Conservation (phyloP, 2,329 filamentous ascomycete genomes). For the Emergomyces africanus region DNA sequence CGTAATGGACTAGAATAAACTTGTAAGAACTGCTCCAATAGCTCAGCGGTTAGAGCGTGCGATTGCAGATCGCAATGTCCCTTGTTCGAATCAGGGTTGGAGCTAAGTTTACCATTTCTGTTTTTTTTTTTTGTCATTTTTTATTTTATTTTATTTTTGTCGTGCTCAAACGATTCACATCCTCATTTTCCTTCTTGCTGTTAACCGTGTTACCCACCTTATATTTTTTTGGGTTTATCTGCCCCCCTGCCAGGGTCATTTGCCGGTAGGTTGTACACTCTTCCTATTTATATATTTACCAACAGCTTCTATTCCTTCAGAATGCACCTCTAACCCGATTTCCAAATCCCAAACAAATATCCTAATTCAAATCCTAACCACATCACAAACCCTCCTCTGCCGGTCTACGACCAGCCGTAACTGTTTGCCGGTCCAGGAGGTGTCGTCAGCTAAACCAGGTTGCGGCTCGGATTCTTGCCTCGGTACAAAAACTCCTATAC, state of each 20-base stretch:
- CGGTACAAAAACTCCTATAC: slow-evolving; percentile 42
- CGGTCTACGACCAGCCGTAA: slow-evolving; percentile 49
- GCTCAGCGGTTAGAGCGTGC: slow-evolving; percentile 4
- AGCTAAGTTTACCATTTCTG: neutral
- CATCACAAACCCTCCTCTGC: slow-evolving; percentile 47
- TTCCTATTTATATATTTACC: no score
- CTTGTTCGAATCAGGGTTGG: slow-evolving; percentile 4
- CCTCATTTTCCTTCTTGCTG: neutral
- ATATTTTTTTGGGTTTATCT: neutral
- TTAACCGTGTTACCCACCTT: neutral
- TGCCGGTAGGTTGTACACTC: no score
- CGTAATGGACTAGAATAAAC: neutral
- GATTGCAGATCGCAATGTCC: slow-evolving; percentile 4
- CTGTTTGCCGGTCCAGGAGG: slow-evolving; percentile 40
- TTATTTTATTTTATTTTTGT: neutral
- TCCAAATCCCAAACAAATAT: neutral
- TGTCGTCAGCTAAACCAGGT: slow-evolving; percentile 7
- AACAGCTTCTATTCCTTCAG: no score
- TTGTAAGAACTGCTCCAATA: neutral
- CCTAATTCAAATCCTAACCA: slow-evolving; percentile 34
- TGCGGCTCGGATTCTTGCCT: neutral
- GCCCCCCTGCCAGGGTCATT: neutral
- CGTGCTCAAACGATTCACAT: neutral
- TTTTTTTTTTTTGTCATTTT: neutral
- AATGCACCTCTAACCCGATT: no score